phyloP scores from a whole-genome alignment of 768 basidiomycete species.

The Termitomyces sp. region DNA sequence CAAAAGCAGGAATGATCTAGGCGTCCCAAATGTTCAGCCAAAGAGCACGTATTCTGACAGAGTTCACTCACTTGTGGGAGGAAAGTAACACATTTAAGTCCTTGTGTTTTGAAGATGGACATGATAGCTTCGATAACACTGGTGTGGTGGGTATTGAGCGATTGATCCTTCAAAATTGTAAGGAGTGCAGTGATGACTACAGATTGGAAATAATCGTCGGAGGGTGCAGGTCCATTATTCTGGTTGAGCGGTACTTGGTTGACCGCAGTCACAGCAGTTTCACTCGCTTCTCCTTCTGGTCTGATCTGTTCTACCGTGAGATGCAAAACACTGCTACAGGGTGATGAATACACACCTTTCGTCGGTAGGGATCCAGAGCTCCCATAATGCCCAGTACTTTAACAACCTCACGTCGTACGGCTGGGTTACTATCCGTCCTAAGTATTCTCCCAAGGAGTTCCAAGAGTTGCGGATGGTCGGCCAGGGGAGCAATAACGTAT shows the following conservation, averaged over 20 bases:
- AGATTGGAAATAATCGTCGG: slow-evolving; percentile 97
- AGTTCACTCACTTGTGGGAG: slow-evolving; percentile 69
- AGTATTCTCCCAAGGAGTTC: slow-evolving; percentile 81
- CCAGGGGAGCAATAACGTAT: slow-evolving; percentile 86
- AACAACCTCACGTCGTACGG: slow-evolving; percentile 83
- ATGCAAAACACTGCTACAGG: not conserved
- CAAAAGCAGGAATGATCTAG: slow-evolving; percentile 93
- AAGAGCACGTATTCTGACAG: not conserved
- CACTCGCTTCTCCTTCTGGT: slow-evolving; percentile 62
- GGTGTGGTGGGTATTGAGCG: slow-evolving; percentile 83
- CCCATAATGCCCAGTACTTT: slow-evolving; percentile 95
- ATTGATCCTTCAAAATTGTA: slow-evolving; percentile 83
- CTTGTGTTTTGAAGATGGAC: slow-evolving; percentile 98
- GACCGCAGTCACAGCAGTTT: slow-evolving; percentile 56
- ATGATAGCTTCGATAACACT: slow-evolving; percentile 97
- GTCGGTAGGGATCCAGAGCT: slow-evolving; percentile 91
- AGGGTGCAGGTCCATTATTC: slow-evolving; percentile 54
- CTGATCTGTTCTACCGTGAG: slow-evolving; percentile 37
- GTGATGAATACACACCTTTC: slow-evolving; percentile 56
- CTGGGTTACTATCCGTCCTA: slow-evolving; percentile 69
- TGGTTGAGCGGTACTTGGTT: slow-evolving; percentile 69
- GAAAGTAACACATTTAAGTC: slow-evolving; percentile 93
- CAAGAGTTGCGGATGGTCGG: slow-evolving; percentile 90
- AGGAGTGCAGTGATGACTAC: slow-evolving; percentile 89
- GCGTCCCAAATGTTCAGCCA: not conserved